These are phyloP conservation scores for Polygonum aviculare DNA, from an alignment of 148 eudicot species.

Conservation along the genomic window DNA sequence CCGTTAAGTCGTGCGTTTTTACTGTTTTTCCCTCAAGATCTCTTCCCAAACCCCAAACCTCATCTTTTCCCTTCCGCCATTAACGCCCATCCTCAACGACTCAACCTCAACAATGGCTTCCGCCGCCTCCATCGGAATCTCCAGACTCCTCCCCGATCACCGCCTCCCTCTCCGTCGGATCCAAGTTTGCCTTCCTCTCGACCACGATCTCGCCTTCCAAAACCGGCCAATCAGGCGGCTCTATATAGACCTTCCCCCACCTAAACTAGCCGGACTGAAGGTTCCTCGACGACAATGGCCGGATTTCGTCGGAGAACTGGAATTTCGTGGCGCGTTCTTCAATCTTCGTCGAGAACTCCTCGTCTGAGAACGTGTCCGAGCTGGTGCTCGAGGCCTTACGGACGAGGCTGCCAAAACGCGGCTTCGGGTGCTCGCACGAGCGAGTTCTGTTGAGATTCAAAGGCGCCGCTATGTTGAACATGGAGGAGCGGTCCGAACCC, in stretches of 20 bases:
- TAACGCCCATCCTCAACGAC: too few species aligned
- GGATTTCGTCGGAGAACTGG: not conserved
- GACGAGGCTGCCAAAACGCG: not conserved
- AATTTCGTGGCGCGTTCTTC: constrained; percentile 3
- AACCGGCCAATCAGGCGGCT: constrained; percentile 11
- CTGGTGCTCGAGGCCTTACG: constrained; percentile 2
- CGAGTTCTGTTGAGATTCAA: not conserved
- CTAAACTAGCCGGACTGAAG: not conserved
- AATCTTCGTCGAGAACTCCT: constrained; percentile 5
- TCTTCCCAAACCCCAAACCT: too few species aligned
- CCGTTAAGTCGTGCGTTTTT: too few species aligned
- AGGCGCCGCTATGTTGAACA: not conserved
- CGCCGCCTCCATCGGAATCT: too few species aligned
- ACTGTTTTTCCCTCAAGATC: too few species aligned
- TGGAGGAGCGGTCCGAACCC: not conserved
- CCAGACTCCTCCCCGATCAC: too few species aligned
- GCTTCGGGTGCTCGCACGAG: not conserved
- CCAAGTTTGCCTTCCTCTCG: constrained; percentile 8
- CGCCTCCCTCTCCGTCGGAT: too few species aligned
- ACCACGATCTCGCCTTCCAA: not conserved
- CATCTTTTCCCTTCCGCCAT: too few species aligned
- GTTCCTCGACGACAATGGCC: not conserved
- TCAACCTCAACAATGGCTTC: too few species aligned
- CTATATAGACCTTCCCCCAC: constrained; percentile 8
- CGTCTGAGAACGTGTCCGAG: constrained; percentile 9